A percentile compares a stretch with the other conserved stretches of the same genome.
Conservation (phyloP, 768 basidiomycete genomes). For the Kondoa subrosea region DNA sequence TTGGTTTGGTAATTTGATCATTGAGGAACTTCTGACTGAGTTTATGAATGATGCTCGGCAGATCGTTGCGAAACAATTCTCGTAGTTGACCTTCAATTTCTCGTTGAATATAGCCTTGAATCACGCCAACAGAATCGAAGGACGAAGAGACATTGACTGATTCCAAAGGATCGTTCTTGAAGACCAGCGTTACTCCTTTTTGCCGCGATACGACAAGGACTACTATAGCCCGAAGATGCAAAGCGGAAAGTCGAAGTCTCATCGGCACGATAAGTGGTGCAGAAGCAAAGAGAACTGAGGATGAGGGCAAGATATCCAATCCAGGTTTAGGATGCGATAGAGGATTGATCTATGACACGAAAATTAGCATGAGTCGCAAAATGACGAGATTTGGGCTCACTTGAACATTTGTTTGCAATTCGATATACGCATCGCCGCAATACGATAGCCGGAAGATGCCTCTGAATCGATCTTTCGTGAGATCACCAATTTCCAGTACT, state of each 20-base stretch:
- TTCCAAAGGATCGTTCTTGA: conserved; percentile 97
- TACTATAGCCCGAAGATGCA: conserved; percentile 84
- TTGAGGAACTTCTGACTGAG: conserved; percentile 36
- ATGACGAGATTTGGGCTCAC: conserved; percentile 35
- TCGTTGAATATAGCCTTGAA: conserved; percentile 89
- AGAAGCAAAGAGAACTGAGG: conserved; percentile 82
- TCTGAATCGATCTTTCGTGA: conserved; percentile 85
- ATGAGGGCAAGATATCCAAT: conserved; percentile 64
- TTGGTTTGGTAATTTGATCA: conserved; percentile 3
- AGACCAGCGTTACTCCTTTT: conserved; percentile 95
- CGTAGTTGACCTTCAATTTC: conserved; percentile 93
- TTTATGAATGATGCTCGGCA: conserved; percentile 90
- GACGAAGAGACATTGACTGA: conserved; percentile 94
- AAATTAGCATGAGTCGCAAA: not conserved
- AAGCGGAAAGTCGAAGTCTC: conserved; percentile 89
- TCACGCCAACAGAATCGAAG: conserved; percentile 93
- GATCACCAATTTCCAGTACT: conserved; percentile 90
- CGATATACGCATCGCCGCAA: conserved; percentile 73
- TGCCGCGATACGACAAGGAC: conserved; percentile 93
- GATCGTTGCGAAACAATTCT: conserved; percentile 94
- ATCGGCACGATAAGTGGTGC: conserved; percentile 94
- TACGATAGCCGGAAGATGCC: conserved; percentile 94
- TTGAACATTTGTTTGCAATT: conserved; percentile 82
- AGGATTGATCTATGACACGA: conserved; percentile 60
- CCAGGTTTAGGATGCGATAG: conserved; percentile 81